Conservation (phyloP, 371 early-diverging fungal species). For the Mucor ambiguus region DNA sequence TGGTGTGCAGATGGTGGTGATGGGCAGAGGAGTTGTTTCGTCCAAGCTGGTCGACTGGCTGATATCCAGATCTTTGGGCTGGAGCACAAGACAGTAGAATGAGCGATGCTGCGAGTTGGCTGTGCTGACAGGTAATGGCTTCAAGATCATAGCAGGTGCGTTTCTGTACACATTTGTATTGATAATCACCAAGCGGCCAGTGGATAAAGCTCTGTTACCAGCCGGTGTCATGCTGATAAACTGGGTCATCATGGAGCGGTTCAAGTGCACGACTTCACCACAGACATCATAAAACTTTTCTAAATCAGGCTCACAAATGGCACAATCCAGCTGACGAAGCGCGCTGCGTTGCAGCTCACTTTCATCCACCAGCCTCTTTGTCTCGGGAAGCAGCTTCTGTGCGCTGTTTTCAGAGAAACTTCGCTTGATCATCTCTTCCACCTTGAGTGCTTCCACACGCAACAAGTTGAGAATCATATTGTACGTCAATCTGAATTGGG, state of each 20-base stretch:
- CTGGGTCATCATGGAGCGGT: conserved; percentile 61
- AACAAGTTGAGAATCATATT: conserved; percentile 99
- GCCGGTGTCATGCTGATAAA: conserved; percentile 60
- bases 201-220: conserved; percentile 64
- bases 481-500: conserved; percentile 98
- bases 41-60: conserved; percentile 21
- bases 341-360: conserved; percentile 59
- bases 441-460: conserved; percentile 96
- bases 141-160: conserved; percentile 68
- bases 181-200: conserved; percentile 76
- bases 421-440: conserved; percentile 98
- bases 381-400: conserved; percentile 82
- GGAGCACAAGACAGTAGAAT: conserved; percentile 52
- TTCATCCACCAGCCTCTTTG: conserved; percentile 62
- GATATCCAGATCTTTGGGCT: conserved; percentile 31
- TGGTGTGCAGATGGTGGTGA: conserved; percentile 60
- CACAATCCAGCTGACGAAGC: conserved; percentile 75
- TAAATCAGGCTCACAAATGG: conserved; percentile 82
- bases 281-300: conserved; percentile 73
- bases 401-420: conserved; percentile 93
- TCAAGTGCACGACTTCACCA: conserved; percentile 57
- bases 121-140: conserved; percentile 38
- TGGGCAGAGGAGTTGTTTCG: conserved; percentile 61
- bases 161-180: conserved; percentile 73
- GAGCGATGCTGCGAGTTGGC: conserved; percentile 42